Percentiles rank a stretch among this genome's conserved stretches.
Conservation (phyloP, 345 rosid species). For the Eucalyptus sp. region DNA sequence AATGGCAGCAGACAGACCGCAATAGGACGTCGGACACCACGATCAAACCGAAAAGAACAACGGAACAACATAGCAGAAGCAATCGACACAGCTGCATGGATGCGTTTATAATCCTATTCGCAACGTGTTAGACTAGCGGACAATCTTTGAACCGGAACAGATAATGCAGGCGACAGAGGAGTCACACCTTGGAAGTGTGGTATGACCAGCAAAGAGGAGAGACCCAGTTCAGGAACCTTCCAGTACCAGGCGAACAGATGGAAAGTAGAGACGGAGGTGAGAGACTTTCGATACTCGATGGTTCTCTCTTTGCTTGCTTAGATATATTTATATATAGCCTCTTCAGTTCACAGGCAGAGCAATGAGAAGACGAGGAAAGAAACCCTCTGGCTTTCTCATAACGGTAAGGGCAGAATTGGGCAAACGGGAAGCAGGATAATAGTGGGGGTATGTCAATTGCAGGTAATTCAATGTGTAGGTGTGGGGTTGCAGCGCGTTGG, state of each 20-base stretch:
- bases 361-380: neutral
- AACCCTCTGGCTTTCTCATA: neutral
- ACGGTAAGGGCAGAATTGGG: neutral
- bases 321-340: neutral
- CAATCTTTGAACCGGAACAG: neutral
- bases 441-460: neutral
- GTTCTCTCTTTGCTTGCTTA: neutral
- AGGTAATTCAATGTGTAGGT: neutral
- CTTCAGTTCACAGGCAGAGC: neutral
- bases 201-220: neutral
- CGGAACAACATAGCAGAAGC: neutral
- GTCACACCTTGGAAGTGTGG: neutral
- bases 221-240: neutral
- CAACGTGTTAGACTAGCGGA: neutral
- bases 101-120: neutral
- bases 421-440: neutral
- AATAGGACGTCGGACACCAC: neutral
- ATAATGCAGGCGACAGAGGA: neutral
- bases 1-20: neutral
- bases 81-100: neutral
- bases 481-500: constrained; percentile 14
- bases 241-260: neutral
- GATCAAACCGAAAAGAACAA: neutral
- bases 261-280: neutral
- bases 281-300: neutral